These are phyloP conservation scores for Epichloe uncinata DNA, from an alignment of 2,329 filamentous ascomycete genomes.

Conservation along the genomic window DNA sequence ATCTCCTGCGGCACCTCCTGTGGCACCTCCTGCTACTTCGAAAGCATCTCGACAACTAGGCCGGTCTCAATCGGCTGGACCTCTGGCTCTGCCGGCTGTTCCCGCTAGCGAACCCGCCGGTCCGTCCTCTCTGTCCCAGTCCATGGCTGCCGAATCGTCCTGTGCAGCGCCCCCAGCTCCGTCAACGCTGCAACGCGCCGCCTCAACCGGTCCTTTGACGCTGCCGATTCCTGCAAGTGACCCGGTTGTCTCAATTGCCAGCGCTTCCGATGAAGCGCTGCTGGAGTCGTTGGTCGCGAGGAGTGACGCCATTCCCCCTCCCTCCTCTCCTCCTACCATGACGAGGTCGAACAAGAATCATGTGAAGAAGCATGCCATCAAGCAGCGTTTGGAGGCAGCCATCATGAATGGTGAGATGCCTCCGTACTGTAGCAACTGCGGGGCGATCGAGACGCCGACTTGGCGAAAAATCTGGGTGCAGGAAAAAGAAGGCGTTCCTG, in stretches of 20 bases:
- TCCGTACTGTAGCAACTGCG: slow-evolving; percentile 82
- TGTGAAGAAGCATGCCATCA: slow-evolving; percentile 49
- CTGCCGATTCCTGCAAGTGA: slow-evolving; percentile 34
- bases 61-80: slow-evolving; percentile 25
- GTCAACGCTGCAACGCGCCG: slow-evolving; percentile 24
- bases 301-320: slow-evolving; percentile 26
- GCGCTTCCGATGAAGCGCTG: slow-evolving; percentile 12
- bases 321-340: slow-evolving; percentile 26
- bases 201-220: slow-evolving; percentile 19
- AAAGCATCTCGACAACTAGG: slow-evolving; percentile 14
- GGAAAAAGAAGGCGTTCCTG: slow-evolving; percentile 53
- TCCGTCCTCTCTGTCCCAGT: slow-evolving; percentile 27
- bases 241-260: slow-evolving; percentile 18
- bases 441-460: slow-evolving; percentile 87
- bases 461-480: slow-evolving; percentile 93
- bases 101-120: slow-evolving; percentile 38
- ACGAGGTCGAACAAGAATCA: slow-evolving; percentile 48
- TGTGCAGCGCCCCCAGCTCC: slow-evolving; percentile 20
- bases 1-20: neutral
- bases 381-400: slow-evolving; percentile 44
- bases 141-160: slow-evolving; percentile 8
- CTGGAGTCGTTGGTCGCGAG: slow-evolving; percentile 29
- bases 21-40: neutral
- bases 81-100: slow-evolving; percentile 22
- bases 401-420: slow-evolving; percentile 76